These are phyloP conservation scores for Lipomyces sp. DNA, from an alignment of 805 yeast genomes.

Conservation along the genomic window DNA sequence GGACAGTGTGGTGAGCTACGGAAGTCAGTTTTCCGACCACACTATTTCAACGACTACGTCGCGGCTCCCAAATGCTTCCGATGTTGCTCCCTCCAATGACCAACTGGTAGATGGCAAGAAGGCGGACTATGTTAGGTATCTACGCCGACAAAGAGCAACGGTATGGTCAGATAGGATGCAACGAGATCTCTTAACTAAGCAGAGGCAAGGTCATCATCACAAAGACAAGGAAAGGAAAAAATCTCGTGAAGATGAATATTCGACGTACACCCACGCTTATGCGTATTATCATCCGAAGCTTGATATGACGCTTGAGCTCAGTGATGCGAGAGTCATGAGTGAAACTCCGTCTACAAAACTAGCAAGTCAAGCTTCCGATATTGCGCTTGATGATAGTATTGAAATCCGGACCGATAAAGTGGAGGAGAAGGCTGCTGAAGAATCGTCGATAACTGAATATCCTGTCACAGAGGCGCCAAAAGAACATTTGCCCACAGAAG, in stretches of 20 bases:
- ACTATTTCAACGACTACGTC: neutral
- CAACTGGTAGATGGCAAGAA: slow-evolving; percentile 11
- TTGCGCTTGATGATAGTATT: neutral
- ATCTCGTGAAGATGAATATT: slow-evolving; percentile 16
- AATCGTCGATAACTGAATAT: neutral
- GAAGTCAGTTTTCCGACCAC: neutral
- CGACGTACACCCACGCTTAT: slow-evolving; percentile 26
- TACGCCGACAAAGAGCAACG: slow-evolving; percentile 36
- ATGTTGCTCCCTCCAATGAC: neutral
- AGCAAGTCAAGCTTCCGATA: neutral
- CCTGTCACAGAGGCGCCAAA: neutral
- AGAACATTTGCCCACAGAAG: neutral
- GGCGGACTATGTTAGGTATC: slow-evolving; percentile 23
- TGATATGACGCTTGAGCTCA: slow-evolving; percentile 35
- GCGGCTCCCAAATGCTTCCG: neutral
- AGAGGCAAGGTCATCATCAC: neutral
- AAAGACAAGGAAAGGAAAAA: slow-evolving; percentile 14
- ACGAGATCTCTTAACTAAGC: slow-evolving; percentile 14
- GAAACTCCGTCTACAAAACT: neutral
- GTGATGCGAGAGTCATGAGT: slow-evolving; percentile 29
- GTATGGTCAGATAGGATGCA: slow-evolving; percentile 31
- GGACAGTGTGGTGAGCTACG: neutral
- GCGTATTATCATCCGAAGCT: slow-evolving; percentile 36
- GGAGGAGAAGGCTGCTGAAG: slow-evolving; percentile 1
- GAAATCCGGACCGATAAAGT: neutral